phyloP scores from a whole-genome alignment of 306 rosid genomes.

The Comarum palustre region DNA sequence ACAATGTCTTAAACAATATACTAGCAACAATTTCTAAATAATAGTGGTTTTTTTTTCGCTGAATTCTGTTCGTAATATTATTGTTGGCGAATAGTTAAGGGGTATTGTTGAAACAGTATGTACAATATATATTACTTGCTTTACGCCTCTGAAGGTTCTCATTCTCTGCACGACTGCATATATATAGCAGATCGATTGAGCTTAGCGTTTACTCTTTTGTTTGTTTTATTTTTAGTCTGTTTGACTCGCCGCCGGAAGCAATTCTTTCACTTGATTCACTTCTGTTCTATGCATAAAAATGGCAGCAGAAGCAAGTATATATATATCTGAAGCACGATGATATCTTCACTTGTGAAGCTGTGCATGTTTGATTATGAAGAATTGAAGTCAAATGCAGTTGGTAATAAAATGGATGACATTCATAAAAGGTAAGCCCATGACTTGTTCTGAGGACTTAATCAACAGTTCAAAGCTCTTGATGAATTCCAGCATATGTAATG shows the following conservation, averaged over 20 bases:
- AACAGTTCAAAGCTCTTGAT: background rate
- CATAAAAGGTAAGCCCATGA: too few species aligned
- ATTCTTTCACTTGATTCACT: too few species aligned
- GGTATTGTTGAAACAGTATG: too few species aligned
- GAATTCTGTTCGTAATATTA: too few species aligned
- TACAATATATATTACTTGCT: too few species aligned
- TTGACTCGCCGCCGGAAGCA: background rate
- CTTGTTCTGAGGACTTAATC: background rate
- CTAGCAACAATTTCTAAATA: too few species aligned
- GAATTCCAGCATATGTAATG: background rate
- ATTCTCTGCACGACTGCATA: background rate
- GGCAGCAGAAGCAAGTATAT: background rate
- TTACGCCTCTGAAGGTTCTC: background rate
- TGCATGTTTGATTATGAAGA: background rate
- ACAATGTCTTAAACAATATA: too few species aligned
- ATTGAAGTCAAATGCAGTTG: slow-evolving; percentile 2
- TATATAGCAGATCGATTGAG: background rate
- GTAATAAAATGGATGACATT: slow-evolving; percentile 3
- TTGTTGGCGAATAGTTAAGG: too few species aligned
- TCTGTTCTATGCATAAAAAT: background rate
- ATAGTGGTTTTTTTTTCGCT: too few species aligned
- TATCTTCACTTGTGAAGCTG: background rate
- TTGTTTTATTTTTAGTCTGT: background rate
- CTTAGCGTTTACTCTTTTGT: slow-evolving; percentile 5
- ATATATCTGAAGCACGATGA: background rate